Evolutionary conservation across 345 rosid genomes (phyloP).

Genomic region (Ceriops tagal): DNA sequence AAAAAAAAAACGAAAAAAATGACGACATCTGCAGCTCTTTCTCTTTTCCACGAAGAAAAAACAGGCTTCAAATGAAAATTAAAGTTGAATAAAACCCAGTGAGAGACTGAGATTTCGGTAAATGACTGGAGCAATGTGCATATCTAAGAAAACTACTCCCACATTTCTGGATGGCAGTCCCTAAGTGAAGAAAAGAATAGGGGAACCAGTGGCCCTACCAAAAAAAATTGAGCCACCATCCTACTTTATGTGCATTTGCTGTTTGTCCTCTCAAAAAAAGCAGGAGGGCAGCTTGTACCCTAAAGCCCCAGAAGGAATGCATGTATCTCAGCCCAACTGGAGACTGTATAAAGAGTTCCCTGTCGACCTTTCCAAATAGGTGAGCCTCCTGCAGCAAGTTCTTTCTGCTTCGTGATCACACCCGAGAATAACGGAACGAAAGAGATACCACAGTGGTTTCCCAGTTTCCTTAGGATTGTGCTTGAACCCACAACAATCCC

Average conservation of each 20-base stretch:
- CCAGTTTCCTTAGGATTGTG: conserved; percentile 17
- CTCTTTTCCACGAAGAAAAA: background rate
- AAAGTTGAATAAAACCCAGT: background rate
- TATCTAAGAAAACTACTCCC: background rate
- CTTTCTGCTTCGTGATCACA: conserved; percentile 12
- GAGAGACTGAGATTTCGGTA: background rate
- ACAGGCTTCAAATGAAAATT: background rate
- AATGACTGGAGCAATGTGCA: background rate
- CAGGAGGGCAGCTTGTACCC: too few relatives aligned
- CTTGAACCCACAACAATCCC: conserved; percentile 22
- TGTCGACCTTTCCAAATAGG: conserved; percentile 9
- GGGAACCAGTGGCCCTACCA: conserved; percentile 19
- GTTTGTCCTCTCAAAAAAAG: conserved; percentile 5
- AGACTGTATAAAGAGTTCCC: conserved; percentile 17
- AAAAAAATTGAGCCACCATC: conserved; percentile 28
- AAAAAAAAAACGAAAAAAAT: background rate
- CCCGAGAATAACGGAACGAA: conserved; percentile 15
- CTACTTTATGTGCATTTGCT: conserved; percentile 9
- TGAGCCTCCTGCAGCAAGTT: conserved; percentile 1
- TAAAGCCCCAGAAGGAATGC: conserved; percentile 10
- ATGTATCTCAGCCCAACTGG: conserved; percentile 22
- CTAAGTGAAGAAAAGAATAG: conserved; percentile 7
- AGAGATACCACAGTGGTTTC: conserved; percentile 12
- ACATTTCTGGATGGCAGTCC: conserved; percentile 8
- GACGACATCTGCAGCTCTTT: background rate